These are phyloP conservation scores for Leishmania braziliensis DNA, from an alignment of 208 protist species.

Conservation along the genomic window DNA sequence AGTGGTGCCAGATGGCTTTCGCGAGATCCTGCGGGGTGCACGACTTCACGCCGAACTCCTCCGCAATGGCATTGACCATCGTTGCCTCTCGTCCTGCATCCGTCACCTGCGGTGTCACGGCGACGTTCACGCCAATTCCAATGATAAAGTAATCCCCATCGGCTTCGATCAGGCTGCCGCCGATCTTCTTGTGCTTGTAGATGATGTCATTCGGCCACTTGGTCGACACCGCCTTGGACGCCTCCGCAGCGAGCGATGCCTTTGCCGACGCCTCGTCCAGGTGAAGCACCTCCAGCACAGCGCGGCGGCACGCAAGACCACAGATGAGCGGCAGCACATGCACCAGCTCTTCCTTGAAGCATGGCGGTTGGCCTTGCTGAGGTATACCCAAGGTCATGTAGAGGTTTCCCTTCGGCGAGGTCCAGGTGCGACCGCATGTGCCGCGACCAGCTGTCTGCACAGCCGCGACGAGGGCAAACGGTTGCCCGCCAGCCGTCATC, in stretches of 20 bases:
- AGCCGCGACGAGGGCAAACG: constrained; percentile 59
- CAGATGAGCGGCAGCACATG: constrained; percentile 62
- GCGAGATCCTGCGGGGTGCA: constrained; percentile 34
- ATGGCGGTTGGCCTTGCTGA: constrained; percentile 8
- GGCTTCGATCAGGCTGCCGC: constrained; percentile 62
- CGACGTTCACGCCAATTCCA: constrained; percentile 77
- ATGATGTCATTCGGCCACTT: constrained; percentile 90
- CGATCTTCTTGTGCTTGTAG: constrained; percentile 62
- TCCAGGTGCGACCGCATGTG: constrained; percentile 60
- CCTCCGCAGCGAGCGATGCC: constrained; percentile 3
- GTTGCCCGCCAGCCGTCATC: constrained; percentile 13
- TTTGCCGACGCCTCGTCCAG: constrained; percentile 16
- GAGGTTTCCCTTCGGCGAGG: constrained; percentile 74
- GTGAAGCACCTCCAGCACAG: constrained; percentile 38
- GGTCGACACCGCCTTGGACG: constrained; percentile 24
- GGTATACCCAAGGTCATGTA: constrained; percentile 76
- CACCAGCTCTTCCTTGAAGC: constrained; percentile 32
- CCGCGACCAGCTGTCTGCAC: constrained; percentile 56
- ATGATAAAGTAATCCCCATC: constrained; percentile 40
- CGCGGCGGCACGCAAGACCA: constrained; percentile 53
- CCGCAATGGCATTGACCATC: constrained; percentile 38
- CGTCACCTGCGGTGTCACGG: constrained; percentile 41
- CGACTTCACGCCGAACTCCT: constrained; percentile 19
- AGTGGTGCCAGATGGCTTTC: constrained; percentile 38
- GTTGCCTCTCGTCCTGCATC: constrained; percentile 52